Percentiles rank a stretch among this genome's conserved stretches.
Conservation (phyloP, 352 stramenopile genomes). For the Aphanomyces euteiches region DNA sequence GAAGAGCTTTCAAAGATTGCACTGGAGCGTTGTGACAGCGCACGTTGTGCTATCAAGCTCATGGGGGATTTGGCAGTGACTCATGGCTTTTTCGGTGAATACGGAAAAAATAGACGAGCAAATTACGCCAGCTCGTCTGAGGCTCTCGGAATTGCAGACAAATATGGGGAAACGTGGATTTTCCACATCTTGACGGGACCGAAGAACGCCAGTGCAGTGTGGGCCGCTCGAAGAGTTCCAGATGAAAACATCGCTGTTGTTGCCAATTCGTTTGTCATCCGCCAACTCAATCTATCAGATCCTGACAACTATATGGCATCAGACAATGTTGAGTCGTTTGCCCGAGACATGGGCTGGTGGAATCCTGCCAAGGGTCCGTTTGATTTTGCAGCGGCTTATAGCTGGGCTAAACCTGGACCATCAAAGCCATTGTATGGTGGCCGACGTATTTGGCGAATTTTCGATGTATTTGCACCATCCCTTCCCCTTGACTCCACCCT, state of each 20-base stretch:
- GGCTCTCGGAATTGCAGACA: conserved; percentile 82
- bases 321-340: conserved; percentile 77
- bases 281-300: conserved; percentile 74
- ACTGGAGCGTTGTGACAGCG: conserved; percentile 83
- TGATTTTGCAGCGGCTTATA: conserved; percentile 68
- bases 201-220: conserved; percentile 85
- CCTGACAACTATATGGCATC: conserved; percentile 86
- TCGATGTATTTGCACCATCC: conserved; percentile 73
- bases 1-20: conserved; percentile 87
- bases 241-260: conserved; percentile 86
- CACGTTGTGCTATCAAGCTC: conserved; percentile 71
- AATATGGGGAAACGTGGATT: conserved; percentile 88
- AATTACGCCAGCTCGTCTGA: conserved; percentile 80
- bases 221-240: conserved; percentile 89
- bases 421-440: conserved; percentile 67
- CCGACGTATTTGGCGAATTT: conserved; percentile 87
- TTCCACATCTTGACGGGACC: conserved; percentile 92
- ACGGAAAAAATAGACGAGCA: conserved; percentile 37
- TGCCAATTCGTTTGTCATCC: conserved; percentile 92
- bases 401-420: conserved; percentile 55
- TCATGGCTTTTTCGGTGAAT: conserved; percentile 92
- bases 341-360: conserved; percentile 84
- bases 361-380: conserved; percentile 46
- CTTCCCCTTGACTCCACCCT: conserved; percentile 64
- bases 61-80: conserved; percentile 90